Evolutionary conservation across 2,329 filamentous ascomycete genomes (phyloP).

Genomic region (Colletotrichum phormii): DNA sequence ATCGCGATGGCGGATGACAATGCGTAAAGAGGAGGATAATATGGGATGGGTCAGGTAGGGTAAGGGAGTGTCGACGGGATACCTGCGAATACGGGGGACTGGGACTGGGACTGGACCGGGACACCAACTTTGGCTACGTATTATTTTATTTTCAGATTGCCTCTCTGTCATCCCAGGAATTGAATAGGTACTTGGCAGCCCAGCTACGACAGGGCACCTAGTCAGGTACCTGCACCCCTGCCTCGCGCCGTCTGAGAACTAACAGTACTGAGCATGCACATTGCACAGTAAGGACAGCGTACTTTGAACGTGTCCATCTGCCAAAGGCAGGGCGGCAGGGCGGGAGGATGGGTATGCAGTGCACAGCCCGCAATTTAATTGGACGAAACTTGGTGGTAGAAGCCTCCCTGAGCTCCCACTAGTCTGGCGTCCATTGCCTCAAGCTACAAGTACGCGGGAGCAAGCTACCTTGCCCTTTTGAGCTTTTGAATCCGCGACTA

Average conservation of each 20-base stretch:
- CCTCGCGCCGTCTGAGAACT: neutral
- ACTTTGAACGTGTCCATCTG: neutral
- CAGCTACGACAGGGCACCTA: neutral
- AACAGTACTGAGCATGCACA: no score
- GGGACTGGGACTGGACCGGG: neutral
- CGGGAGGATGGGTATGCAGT: neutral
- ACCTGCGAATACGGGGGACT: neutral
- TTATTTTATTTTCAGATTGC: constrained; percentile 21
- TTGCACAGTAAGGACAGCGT: neutral
- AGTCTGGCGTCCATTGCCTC: neutral
- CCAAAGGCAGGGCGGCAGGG: neutral
- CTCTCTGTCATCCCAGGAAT: neutral
- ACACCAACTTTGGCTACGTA: constrained; percentile 9
- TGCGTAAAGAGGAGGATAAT: neutral
- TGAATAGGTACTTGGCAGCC: neutral
- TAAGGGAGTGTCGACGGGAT: constrained; percentile 5
- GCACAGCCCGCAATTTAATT: neutral
- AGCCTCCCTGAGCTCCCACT: neutral
- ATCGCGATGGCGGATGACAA: constrained; percentile 1
- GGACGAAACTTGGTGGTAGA: neutral
- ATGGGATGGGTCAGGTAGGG: neutral
- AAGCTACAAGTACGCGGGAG: neutral
- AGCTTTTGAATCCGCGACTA: neutral
- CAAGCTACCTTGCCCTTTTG: neutral
- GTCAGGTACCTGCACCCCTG: neutral